phyloP scores from a whole-genome alignment of 2,329 filamentous ascomycete species.

The Penicillium fuscoglaucum region DNA sequence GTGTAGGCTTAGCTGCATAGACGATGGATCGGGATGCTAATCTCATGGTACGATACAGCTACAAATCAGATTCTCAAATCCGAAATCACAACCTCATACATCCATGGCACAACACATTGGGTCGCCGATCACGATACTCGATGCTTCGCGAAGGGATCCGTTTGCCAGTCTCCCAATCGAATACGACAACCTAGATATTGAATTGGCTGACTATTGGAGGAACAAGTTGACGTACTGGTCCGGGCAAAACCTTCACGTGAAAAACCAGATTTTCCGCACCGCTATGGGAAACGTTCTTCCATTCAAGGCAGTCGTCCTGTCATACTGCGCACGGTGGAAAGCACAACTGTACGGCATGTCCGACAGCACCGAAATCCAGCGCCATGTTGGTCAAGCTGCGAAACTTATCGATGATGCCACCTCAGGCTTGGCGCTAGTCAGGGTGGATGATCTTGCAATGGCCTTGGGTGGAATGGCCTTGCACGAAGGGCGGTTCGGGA shows the following conservation, averaged over 20 bases:
- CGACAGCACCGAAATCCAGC: conserved; percentile 28
- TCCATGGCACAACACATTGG: conserved; percentile 10
- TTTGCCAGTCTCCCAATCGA: conserved; percentile 33
- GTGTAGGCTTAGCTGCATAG: background rate
- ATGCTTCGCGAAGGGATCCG: conserved; percentile 35
- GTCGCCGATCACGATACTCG: conserved; percentile 30
- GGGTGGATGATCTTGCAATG: conserved; percentile 35
- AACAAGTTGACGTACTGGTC: conserved; percentile 44
- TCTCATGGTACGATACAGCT: conserved; percentile 10
- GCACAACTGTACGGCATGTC: conserved; percentile 27
- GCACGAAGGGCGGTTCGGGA: conserved; percentile 43
- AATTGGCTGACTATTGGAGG: conserved; percentile 40
- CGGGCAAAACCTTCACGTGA: conserved; percentile 41
- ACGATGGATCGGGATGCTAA: conserved; percentile 4
- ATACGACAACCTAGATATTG: conserved; percentile 30
- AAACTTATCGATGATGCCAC: conserved; percentile 33
- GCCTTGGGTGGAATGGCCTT: conserved; percentile 39
- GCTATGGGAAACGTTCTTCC: conserved; percentile 37
- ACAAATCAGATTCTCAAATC: conserved; percentile 15
- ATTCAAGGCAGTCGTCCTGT: conserved; percentile 40
- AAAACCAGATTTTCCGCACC: conserved; percentile 37
- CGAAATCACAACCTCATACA: conserved; percentile 15
- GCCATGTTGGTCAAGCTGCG: conserved; percentile 30
- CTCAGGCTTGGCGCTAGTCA: conserved; percentile 22
- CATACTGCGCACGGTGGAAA: conserved; percentile 42